phyloP scores from a whole-genome alignment of 2,329 filamentous ascomycete species.

The Fusarium tricinctum region DNA sequence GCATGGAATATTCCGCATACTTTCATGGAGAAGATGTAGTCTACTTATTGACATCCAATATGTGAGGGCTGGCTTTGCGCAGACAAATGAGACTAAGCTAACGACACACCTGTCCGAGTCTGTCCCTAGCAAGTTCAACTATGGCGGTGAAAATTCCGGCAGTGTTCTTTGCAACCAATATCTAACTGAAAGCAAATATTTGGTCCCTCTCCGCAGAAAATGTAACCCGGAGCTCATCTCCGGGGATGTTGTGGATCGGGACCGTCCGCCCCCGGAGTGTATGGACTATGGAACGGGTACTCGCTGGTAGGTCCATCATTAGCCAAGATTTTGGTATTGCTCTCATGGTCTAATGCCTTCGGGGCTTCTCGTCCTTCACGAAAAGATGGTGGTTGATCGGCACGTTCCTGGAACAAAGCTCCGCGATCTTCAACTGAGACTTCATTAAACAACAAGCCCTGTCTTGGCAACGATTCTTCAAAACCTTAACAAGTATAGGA shows the following conservation, averaged over 20 bases:
- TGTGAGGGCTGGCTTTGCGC: not conserved
- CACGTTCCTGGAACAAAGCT: not conserved
- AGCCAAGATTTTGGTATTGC: not conserved
- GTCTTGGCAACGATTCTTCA: not conserved
- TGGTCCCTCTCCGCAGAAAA: not conserved
- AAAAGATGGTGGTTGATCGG: not conserved
- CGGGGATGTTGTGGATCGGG: not conserved
- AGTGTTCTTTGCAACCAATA: not conserved
- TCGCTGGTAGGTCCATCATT: not conserved
- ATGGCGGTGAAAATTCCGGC: not conserved
- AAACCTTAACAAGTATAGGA: not conserved
- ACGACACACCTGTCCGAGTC: not conserved
- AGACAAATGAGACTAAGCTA: not conserved
- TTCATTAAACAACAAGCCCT: not conserved
- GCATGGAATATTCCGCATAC: not conserved
- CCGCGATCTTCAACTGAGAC: not conserved
- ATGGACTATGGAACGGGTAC: constrained; percentile 1
- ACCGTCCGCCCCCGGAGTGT: constrained; percentile 2
- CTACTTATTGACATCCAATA: not conserved
- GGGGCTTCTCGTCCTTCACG: not conserved
- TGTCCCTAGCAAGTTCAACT: not conserved
- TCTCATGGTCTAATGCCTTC: not conserved
- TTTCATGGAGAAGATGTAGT: not conserved
- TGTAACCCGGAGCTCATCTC: not conserved
- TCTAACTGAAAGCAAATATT: not conserved